Evolutionary conservation across 2,329 filamentous ascomycete species (phyloP).

Genomic region (Alternaria sp.): DNA sequence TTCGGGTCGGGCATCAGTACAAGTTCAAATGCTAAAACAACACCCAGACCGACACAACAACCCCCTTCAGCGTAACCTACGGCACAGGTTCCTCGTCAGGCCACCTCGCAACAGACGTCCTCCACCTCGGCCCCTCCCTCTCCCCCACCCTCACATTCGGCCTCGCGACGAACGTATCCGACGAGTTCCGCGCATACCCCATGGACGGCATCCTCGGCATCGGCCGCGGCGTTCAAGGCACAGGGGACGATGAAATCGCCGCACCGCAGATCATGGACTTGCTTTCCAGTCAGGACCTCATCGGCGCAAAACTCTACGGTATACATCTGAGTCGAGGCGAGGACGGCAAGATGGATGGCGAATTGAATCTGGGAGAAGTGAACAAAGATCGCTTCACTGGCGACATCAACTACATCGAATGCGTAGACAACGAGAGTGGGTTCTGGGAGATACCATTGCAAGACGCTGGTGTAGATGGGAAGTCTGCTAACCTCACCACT

Average conservation of each 20-base stretch:
- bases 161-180: slow-evolving; percentile 71
- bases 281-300: slow-evolving; percentile 61
- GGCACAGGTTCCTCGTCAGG: slow-evolving; percentile 78
- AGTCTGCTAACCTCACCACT: slow-evolving; percentile 52
- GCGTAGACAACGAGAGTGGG: slow-evolving; percentile 57
- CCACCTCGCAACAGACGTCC: slow-evolving; percentile 67
- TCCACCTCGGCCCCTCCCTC: slow-evolving; percentile 71
- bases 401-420: slow-evolving; percentile 69
- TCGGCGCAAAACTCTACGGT: slow-evolving; percentile 72
- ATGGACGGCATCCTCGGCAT: slow-evolving; percentile 89
- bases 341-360: slow-evolving; percentile 72
- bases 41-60: slow-evolving; percentile 50
- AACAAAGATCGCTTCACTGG: slow-evolving; percentile 72
- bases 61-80: slow-evolving; percentile 72
- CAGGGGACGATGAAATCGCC: slow-evolving; percentile 49
- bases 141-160: slow-evolving; percentile 72
- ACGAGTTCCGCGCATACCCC: slow-evolving; percentile 77
- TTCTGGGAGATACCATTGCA: slow-evolving; percentile 78
- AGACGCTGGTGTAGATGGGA: slow-evolving; percentile 67
- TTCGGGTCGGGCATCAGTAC: too few species aligned
- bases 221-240: slow-evolving; percentile 60
- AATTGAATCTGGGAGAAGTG: slow-evolving; percentile 76
- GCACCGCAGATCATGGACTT: slow-evolving; percentile 71
- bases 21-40: neutral
- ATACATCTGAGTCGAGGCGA: slow-evolving; percentile 71